Evolutionary conservation across 768 basidiomycete genomes (phyloP), one percentile per base, ranked within the genome.

Genomic region (Strobilomyces confusus): DNA sequence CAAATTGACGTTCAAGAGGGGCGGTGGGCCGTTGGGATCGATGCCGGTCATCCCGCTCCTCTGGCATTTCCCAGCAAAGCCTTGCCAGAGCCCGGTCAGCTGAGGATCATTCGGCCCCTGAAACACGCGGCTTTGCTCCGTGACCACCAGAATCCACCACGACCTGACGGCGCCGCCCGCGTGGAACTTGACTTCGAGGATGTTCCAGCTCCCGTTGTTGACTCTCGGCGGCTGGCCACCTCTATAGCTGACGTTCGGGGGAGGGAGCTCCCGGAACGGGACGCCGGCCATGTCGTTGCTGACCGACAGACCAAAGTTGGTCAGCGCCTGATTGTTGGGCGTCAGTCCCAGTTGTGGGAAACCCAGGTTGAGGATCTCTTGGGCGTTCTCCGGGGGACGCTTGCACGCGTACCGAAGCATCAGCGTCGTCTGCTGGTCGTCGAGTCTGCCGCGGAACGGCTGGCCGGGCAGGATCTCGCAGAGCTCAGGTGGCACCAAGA

Each of bases 351-450:
- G 73, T 0, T 62, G 65, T 4, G 72, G 70, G 50, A 89, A 76
- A 0, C 89, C 89, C n/a, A 78, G 65, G 25, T 76, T 67, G 14
- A 80, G 69, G 55, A 92, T 87, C 9, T 75, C 58, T 26, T 74
- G 72, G 0, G 84, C 85, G 55, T 88, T 89, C 48, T 74, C 61
- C 0, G 62, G 67, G 0, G 89, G 89, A 2, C 75, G 75, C 29
- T 84, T 83, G 67, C 84, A 86, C 0, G 89, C 89, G 49, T 72
- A 72, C 38, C 72, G 73, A 52, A 92, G 85, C 89, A 92, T 91
- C n/a, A 74, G 67, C 0, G 81, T 71, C 0, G 86, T 88, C 60
- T 86, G 83, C 7, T 61, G 72, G n/a, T 80, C 80, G 51, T 68
- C 76, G 2, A 91, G 80, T 53, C 77, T 81, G 7, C 80, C 84